A percentile compares a stretch with the other conserved stretches of the same genome.
Conservation (phyloP, 2,329 filamentous ascomycete genomes). For the Dactylonectria macrodidyma region DNA sequence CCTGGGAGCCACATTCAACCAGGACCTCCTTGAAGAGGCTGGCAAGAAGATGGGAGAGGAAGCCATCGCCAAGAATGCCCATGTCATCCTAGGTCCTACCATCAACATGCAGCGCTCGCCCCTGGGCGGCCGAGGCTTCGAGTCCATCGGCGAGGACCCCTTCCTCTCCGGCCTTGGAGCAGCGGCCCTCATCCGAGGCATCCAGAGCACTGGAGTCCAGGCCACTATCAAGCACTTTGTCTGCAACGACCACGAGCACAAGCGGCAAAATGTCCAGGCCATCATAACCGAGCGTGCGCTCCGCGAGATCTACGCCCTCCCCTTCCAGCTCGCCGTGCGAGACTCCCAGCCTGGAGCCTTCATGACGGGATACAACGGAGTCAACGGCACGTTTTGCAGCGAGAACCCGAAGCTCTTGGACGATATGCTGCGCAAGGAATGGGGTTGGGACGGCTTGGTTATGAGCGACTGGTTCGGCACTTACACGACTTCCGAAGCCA, state of each 20-base stretch:
- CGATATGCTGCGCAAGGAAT: conserved; percentile 68
- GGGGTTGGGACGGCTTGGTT: conserved; percentile 70
- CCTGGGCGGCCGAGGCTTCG: conserved; percentile 73
- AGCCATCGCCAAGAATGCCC: conserved; percentile 69
- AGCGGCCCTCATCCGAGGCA: conserved; percentile 67
- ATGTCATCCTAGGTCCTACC: conserved; percentile 72
- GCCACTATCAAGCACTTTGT: conserved; percentile 74
- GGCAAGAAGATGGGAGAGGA: conserved; percentile 68
- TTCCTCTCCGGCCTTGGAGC: conserved; percentile 69
- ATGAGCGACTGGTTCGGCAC: conserved; percentile 75
- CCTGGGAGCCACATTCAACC: conserved; percentile 72
- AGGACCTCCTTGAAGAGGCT: conserved; percentile 64
- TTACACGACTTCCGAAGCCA: conserved; percentile 67
- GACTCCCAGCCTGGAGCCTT: conserved; percentile 67
- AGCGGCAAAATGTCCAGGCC: conserved; percentile 68
- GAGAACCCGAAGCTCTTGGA: conserved; percentile 67
- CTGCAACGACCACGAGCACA: conserved; percentile 74
- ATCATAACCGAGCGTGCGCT: conserved; percentile 70
- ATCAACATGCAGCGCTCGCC: conserved; percentile 75
- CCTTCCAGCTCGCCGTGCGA: conserved; percentile 70
- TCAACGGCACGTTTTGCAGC: conserved; percentile 70
- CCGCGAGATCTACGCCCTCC: conserved; percentile 71
- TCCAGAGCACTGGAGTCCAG: conserved; percentile 69
- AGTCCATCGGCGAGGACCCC: conserved; percentile 72
- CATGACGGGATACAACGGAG: conserved; percentile 73